A percentile compares a stretch with the other conserved stretches of the same genome.
Evolutionary conservation across 257 asterid species (phyloP).

Genomic region (Penstemon eatonii): DNA sequence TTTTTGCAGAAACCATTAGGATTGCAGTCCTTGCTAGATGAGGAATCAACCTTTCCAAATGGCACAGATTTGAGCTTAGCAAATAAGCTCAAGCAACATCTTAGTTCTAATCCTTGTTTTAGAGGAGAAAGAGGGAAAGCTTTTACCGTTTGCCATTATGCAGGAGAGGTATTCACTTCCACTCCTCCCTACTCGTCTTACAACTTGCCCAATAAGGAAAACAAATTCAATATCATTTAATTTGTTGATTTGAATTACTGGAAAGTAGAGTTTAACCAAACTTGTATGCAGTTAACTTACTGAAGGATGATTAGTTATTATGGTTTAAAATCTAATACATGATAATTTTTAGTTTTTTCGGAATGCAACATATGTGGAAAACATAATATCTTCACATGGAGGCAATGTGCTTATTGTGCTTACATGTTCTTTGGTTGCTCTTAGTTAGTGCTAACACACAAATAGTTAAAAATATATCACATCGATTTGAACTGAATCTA

Average conservation of each 20-base stretch:
- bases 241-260: conserved; percentile 15
- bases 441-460: conserved; percentile 1
- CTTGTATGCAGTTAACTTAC: not conserved
- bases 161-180: conserved; percentile 79
- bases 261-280: not conserved
- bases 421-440: conserved; percentile 15
- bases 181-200: too few relatives aligned
- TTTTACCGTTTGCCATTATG: conserved; percentile 85
- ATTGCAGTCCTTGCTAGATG: conserved; percentile 85
- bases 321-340: not conserved
- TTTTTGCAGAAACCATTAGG: conserved; percentile 91
- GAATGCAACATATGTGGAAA: conserved; percentile 4
- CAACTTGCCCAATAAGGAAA: not conserved
- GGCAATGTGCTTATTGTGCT: not conserved
- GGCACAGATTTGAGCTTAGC: conserved; percentile 97
- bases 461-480: not conserved
- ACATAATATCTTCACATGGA: not conserved
- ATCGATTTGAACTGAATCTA: conserved; percentile 8
- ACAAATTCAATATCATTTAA: conserved; percentile 1
- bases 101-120: conserved; percentile 74
- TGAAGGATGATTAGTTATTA: conserved; percentile 14
- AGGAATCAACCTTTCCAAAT: conserved; percentile 96
- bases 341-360: too few relatives aligned
- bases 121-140: conserved; percentile 84
- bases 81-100: conserved; percentile 89